Conservation (phyloP, 2,329 filamentous ascomycete genomes). For the Aspergillus novofumigatus region DNA sequence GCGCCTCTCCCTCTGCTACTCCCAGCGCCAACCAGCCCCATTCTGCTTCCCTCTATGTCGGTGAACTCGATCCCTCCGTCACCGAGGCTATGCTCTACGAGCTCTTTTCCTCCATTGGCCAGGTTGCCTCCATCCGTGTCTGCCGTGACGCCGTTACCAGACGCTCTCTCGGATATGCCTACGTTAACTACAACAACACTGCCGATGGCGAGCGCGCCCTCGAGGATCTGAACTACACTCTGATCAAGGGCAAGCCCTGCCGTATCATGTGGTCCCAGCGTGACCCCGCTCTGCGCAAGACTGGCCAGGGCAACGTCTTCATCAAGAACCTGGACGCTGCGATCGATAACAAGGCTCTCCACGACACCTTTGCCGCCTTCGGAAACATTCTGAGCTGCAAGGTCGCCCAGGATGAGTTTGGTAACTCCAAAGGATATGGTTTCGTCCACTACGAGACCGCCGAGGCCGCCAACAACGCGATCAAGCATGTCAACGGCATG, state of each 20-base stretch:
- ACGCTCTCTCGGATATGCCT: constrained; percentile 97
- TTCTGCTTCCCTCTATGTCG: constrained; percentile 97
- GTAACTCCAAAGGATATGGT: constrained; percentile 96
- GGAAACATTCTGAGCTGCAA: constrained; percentile 99
- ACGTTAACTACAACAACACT: constrained; percentile 99
- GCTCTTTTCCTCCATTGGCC: constrained; percentile 98
- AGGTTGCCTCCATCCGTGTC: constrained; percentile 98
- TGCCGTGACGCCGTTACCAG: constrained; percentile 98
- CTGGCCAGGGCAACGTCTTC: constrained; percentile 98
- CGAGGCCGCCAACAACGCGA: constrained; percentile 91
- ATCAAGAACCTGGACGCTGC: constrained; percentile 99
- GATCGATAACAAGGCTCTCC: constrained; percentile 99
- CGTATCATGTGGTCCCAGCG: constrained; percentile 99
- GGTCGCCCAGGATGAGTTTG: constrained; percentile 95
- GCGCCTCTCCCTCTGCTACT: constrained; percentile 56
- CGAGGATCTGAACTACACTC: constrained; percentile 98
- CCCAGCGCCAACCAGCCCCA: constrained; percentile 77
- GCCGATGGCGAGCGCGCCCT: constrained; percentile 95
- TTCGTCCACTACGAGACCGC: constrained; percentile 99
- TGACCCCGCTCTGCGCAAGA: constrained; percentile 98
- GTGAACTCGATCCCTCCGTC: constrained; percentile 94
- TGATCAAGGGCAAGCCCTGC: constrained; percentile 98
- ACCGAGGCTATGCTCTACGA: constrained; percentile 99
- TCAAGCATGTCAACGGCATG: constrained; percentile 99
- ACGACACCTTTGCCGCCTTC: constrained; percentile 98